A percentile compares a stretch with the other conserved stretches of the same genome.
Conservation (phyloP, 2,329 filamentous ascomycete species). For the Colletotrichum abscissum region DNA sequence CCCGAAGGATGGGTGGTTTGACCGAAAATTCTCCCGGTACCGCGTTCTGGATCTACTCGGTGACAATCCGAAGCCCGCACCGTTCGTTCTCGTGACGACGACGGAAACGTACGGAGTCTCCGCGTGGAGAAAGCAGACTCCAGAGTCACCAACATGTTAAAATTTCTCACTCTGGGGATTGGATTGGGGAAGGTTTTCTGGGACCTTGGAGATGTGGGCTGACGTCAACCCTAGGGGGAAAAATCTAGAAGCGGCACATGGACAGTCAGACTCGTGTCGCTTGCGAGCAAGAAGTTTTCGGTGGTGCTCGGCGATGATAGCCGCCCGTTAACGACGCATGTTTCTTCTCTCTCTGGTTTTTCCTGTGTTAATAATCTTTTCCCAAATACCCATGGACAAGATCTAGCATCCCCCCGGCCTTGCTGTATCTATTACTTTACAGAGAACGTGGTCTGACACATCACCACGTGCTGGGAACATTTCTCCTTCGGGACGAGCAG, state of each 20-base stretch:
- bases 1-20: slow-evolving; percentile 4
- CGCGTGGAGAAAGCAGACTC: background rate
- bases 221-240: background rate
- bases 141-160: background rate
- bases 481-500: background rate
- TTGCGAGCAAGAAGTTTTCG: background rate
- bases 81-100: background rate
- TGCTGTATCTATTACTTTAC: background rate
- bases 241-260: slow-evolving; percentile 4
- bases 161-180: background rate
- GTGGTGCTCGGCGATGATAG: background rate
- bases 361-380: background rate
- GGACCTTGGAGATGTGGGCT: background rate
- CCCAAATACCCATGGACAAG: background rate
- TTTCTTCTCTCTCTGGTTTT: background rate
- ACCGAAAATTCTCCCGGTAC: slow-evolving; percentile 7
- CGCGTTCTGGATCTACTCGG: slow-evolving; percentile 5
- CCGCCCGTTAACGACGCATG: too few species aligned
- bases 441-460: background rate
- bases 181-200: background rate
- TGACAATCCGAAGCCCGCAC: slow-evolving; percentile 2
- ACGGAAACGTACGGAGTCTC: slow-evolving; percentile 1
- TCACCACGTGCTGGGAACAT: background rate
- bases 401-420: background rate
- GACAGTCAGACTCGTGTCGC: background rate